These are phyloP conservation scores for Rubroboletus satanas DNA, from an alignment of 768 basidiomycete species.

Conservation along the genomic window DNA sequence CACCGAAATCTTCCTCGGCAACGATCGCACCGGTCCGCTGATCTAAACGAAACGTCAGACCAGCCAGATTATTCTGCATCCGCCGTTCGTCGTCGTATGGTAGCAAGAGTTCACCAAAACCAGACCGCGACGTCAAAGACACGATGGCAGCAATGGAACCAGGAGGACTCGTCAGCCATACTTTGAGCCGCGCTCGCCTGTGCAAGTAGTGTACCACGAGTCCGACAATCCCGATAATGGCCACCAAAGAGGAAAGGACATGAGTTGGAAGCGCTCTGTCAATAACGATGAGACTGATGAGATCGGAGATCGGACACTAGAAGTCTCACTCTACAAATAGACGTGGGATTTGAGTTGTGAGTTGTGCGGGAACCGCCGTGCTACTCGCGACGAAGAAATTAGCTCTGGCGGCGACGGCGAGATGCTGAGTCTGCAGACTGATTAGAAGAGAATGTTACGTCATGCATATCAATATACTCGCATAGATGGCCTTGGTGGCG, in stretches of 20 bases:
- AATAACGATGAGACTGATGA: slow-evolving; percentile 1
- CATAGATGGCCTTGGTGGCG: slow-evolving; percentile 41
- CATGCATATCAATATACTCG: slow-evolving; percentile 4
- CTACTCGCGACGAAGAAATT: slow-evolving; percentile 54
- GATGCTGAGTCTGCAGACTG: slow-evolving; percentile 48
- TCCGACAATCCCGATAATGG: slow-evolving; percentile 47
- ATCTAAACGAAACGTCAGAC: slow-evolving; percentile 54
- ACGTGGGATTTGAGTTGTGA: slow-evolving; percentile 44
- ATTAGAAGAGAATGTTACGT: not conserved
- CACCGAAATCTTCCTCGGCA: slow-evolving; percentile 43
- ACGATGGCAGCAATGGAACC: slow-evolving; percentile 57
- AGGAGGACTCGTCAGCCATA: slow-evolving; percentile 53
- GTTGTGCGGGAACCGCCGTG: slow-evolving; percentile 34
- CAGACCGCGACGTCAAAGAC: slow-evolving; percentile 56
- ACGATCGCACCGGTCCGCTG: slow-evolving; percentile 58
- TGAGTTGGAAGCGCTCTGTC: slow-evolving; percentile 52
- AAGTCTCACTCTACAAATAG: slow-evolving; percentile 55
- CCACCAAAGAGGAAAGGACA: slow-evolving; percentile 44
- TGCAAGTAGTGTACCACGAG: slow-evolving; percentile 46
- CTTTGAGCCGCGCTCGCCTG: slow-evolving; percentile 41
- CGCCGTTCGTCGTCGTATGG: slow-evolving; percentile 51
- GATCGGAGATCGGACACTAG: not conserved
- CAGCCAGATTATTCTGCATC: slow-evolving; percentile 47
- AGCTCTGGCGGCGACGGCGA: slow-evolving; percentile 52
- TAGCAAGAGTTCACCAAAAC: slow-evolving; percentile 56